Percentiles rank a stretch among this genome's conserved stretches.
phyloP scores from a whole-genome alignment of 2,329 filamentous ascomycete species.

The Sordariomycetes sp. region DNA sequence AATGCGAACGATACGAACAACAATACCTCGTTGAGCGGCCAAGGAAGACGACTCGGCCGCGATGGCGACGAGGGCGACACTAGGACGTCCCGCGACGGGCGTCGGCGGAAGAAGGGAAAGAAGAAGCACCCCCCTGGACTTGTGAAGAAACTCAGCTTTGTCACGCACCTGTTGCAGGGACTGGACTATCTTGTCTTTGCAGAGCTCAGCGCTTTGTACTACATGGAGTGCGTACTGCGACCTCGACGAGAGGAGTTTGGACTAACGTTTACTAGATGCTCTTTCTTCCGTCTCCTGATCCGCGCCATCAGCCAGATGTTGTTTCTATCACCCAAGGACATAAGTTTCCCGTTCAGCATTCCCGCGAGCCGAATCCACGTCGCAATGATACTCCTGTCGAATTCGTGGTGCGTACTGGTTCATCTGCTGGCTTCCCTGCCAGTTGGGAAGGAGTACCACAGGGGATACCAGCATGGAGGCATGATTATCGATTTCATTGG shows the following conservation, averaged over 20 bases:
- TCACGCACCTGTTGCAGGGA: slow-evolving; percentile 49
- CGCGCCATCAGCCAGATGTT: slow-evolving; percentile 51
- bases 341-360: slow-evolving; percentile 43
- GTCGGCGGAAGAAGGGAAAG: slow-evolving; percentile 24
- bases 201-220: slow-evolving; percentile 57
- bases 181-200: slow-evolving; percentile 56
- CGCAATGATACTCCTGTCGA: slow-evolving; percentile 47
- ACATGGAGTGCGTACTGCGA: slow-evolving; percentile 52
- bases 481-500: slow-evolving; percentile 60
- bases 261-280: slow-evolving; percentile 38
- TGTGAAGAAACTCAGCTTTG: slow-evolving; percentile 49
- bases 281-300: slow-evolving; percentile 52
- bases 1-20: slow-evolving; percentile 6
- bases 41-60: background rate
- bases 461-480: slow-evolving; percentile 59
- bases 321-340: slow-evolving; percentile 55
- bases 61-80: background rate
- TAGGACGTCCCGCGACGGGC: slow-evolving; percentile 8
- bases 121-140: slow-evolving; percentile 31
- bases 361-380: slow-evolving; percentile 49
- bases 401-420: slow-evolving; percentile 49
- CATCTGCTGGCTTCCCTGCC: slow-evolving; percentile 49
- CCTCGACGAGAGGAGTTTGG: background rate
- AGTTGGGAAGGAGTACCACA: slow-evolving; percentile 47
- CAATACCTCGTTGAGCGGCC: background rate